These are phyloP conservation scores for Echites panduratus DNA, from an alignment of 257 asterid genomes.

Conservation along the genomic window DNA sequence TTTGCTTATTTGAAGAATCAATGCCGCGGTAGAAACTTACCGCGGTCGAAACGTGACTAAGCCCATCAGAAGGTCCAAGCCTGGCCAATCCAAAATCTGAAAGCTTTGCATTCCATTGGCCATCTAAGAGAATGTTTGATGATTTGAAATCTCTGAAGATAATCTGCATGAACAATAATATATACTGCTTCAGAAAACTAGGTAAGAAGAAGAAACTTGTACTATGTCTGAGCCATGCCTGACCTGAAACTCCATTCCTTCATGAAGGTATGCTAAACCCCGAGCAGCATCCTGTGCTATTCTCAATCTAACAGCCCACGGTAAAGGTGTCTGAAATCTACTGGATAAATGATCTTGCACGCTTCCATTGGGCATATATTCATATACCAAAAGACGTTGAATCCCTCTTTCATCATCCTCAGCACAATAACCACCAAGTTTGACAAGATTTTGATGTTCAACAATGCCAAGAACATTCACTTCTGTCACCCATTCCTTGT, in stretches of 20 bases:
- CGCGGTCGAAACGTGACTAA: constrained; percentile 82
- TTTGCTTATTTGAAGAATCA: no score
- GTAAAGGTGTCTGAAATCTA: constrained; percentile 56
- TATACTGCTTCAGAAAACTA: not conserved
- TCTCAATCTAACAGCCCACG: constrained; percentile 65
- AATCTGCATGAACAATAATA: constrained; percentile 43
- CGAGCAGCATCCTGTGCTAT: constrained; percentile 73
- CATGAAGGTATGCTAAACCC: constrained; percentile 82
- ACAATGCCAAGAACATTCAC: constrained; percentile 81
- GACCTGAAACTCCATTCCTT: constrained; percentile 95
- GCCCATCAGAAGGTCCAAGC: constrained; percentile 78
- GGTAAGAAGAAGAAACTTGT: not conserved
- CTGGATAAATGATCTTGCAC: constrained; percentile 74
- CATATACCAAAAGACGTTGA: constrained; percentile 75
- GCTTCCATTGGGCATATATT: constrained; percentile 60
- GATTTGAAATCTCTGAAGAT: constrained; percentile 91
- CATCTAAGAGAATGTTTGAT: constrained; percentile 83
- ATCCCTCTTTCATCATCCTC: constrained; percentile 92
- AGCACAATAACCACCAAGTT: constrained; percentile 75
- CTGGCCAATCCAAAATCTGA: constrained; percentile 87
- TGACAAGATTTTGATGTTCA: constrained; percentile 81
- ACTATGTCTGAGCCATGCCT: not conserved
- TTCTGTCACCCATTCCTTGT: constrained; percentile 94
- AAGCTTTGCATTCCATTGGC: constrained; percentile 78
- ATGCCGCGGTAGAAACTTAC: constrained; percentile 26